A percentile compares a stretch with the other conserved stretches of the same genome.
Conservation (phyloP, 1,284 basidiomycete species). For the Ganoderma sinense region DNA sequence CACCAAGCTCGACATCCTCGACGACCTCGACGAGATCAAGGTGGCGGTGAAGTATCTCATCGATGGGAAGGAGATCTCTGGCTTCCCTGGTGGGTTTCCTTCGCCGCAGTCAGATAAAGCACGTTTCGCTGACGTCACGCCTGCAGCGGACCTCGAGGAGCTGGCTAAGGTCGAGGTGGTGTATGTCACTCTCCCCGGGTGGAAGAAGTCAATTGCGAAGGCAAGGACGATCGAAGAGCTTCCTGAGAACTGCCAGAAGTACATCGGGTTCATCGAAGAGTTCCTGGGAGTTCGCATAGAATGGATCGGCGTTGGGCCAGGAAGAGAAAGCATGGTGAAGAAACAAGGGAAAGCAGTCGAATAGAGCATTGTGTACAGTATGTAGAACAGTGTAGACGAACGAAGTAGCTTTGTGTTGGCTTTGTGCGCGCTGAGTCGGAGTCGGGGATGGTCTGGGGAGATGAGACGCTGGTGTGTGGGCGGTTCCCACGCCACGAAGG, state of each 20-base stretch:
- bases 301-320: slow-evolving; percentile 94
- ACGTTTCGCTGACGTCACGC: slow-evolving; percentile 17
- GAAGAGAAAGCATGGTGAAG: slow-evolving; percentile 80
- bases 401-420: neutral
- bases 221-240: slow-evolving; percentile 78
- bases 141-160: slow-evolving; percentile 83
- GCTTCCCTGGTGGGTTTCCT: slow-evolving; percentile 83
- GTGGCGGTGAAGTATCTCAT: slow-evolving; percentile 85
- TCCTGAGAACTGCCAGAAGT: slow-evolving; percentile 87
- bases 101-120: neutral
- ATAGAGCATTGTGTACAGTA: slow-evolving; percentile 25
- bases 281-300: slow-evolving; percentile 84
- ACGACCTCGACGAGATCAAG: slow-evolving; percentile 89
- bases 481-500: slow-evolving; percentile 37
- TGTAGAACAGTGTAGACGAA: slow-evolving; percentile 13
- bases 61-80: slow-evolving; percentile 79
- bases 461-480: neutral
- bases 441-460: neutral
- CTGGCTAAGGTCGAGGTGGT: slow-evolving; percentile 86
- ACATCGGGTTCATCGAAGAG: slow-evolving; percentile 90
- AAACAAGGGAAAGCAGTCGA: slow-evolving; percentile 35
- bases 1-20: slow-evolving; percentile 96
- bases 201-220: slow-evolving; percentile 84
- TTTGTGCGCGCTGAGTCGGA: neutral
- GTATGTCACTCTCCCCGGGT: slow-evolving; percentile 93